These are phyloP conservation scores for Cordyceps farinosa DNA, from an alignment of 2,329 filamentous ascomycete species.

Conservation along the genomic window DNA sequence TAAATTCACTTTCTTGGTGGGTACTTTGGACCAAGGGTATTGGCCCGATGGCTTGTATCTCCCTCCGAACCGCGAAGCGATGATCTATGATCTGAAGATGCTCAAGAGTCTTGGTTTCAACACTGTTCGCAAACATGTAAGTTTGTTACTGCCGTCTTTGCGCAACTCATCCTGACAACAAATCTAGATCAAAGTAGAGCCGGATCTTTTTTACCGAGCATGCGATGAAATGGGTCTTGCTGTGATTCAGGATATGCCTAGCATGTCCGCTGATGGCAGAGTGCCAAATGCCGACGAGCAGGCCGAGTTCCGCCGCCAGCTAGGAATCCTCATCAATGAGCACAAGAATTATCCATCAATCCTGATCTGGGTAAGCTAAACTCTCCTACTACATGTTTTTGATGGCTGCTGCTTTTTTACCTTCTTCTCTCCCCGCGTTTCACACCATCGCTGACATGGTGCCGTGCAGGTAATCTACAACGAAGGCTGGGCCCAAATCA, in stretches of 20 bases:
- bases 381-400: background rate
- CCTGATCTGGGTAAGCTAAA: slow-evolving; percentile 53
- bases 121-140: slow-evolving; percentile 66
- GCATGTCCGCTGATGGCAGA: slow-evolving; percentile 39
- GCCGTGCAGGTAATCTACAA: slow-evolving; percentile 59
- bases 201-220: slow-evolving; percentile 63
- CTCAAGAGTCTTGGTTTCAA: slow-evolving; percentile 67
- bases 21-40: slow-evolving; percentile 66
- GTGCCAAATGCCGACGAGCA: slow-evolving; percentile 49
- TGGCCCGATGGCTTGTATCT: slow-evolving; percentile 69
- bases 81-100: slow-evolving; percentile 62
- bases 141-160: slow-evolving; percentile 23
- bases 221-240: slow-evolving; percentile 64
- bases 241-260: slow-evolving; percentile 71
- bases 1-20: slow-evolving; percentile 65
- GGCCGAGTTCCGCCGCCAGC: slow-evolving; percentile 60
- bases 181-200: slow-evolving; percentile 60
- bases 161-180: background rate
- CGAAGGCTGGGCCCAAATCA: slow-evolving; percentile 66
- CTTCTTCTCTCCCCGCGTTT: background rate
- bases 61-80: slow-evolving; percentile 62
- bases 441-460: background rate
- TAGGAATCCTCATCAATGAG: slow-evolving; percentile 59
- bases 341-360: slow-evolving; percentile 64
- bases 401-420: background rate